Evolutionary conservation across 768 basidiomycete species (phyloP).

Genomic region (Xerocomellus intermedius): DNA sequence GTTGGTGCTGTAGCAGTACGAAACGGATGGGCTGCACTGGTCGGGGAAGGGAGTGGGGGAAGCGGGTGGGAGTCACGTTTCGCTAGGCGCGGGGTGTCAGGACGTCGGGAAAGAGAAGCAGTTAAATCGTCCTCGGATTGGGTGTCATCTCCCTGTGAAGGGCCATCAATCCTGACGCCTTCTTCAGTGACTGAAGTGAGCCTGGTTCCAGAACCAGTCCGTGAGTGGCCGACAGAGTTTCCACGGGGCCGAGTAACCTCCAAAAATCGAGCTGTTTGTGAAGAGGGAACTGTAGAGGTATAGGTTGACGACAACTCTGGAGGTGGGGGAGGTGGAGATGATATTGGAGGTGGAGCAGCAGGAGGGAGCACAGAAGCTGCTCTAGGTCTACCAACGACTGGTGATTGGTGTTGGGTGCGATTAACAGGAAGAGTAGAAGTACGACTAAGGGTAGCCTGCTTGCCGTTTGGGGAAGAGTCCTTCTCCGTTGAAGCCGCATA

Average conservation of each 20-base stretch:
- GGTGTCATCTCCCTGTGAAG: conserved; percentile 22
- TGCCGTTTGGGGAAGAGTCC: conserved; percentile 32
- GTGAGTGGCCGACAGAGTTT: conserved; percentile 50
- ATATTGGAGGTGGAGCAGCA: conserved; percentile 60
- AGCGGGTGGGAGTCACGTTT: conserved; percentile 62
- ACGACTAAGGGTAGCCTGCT: conserved; percentile 30
- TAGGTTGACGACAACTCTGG: conserved; percentile 37
- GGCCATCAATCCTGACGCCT: conserved; percentile 38
- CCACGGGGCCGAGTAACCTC: conserved; percentile 45
- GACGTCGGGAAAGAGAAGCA: conserved; percentile 30
- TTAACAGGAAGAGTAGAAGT: conserved; percentile 35
- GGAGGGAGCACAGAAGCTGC: conserved; percentile 64
- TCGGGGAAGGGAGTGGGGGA: conserved; percentile 61
- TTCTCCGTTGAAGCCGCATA: conserved; percentile 46
- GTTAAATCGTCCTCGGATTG: conserved; percentile 34
- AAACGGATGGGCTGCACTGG: conserved; percentile 30
- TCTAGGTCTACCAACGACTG: conserved; percentile 42
- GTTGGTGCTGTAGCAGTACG: conserved; percentile 24
- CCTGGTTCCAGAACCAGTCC: conserved; percentile 55
- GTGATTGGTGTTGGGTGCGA: conserved; percentile 26
- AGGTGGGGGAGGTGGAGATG: conserved; percentile 57
- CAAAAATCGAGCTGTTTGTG: conserved; percentile 32
- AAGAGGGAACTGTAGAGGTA: conserved; percentile 30
- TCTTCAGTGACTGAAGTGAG: conserved; percentile 68
- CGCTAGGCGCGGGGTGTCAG: conserved; percentile 42